Evolutionary conservation across 208 protist genomes (phyloP).

Genomic region (Kentomonas sorsogonicus): DNA sequence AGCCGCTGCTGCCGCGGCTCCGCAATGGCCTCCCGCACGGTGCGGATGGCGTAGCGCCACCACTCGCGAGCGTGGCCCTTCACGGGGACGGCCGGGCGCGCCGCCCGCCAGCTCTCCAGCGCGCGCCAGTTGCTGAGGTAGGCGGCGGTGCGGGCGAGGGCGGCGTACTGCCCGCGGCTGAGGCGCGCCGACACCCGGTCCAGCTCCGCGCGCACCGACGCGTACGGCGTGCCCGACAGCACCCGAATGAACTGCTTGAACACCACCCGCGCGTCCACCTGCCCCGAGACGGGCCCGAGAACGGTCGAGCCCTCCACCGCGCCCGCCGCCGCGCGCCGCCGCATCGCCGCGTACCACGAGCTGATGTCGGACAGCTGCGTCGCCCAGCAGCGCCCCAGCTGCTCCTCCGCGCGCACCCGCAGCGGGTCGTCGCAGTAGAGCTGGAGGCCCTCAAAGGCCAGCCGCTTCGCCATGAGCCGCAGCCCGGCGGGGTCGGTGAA

Average conservation of each 20-base stretch:
- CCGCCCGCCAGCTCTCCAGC: constrained; percentile 24
- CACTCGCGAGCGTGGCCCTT: constrained; percentile 50
- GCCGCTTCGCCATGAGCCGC: constrained; percentile 59
- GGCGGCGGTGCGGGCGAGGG: constrained; percentile 43
- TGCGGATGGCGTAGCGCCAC: constrained; percentile 68
- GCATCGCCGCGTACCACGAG: constrained; percentile 72
- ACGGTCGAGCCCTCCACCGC: constrained; percentile 61
- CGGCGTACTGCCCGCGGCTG: constrained; percentile 76
- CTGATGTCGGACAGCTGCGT: constrained; percentile 54
- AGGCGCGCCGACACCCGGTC: constrained; percentile 60
- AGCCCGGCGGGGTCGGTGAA: constrained; percentile 68
- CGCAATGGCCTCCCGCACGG: constrained; percentile 31
- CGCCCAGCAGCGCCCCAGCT: constrained; percentile 23
- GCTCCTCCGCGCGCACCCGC: constrained; percentile 18
- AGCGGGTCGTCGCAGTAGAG: constrained; percentile 80
- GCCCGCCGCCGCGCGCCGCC: constrained; percentile 50
- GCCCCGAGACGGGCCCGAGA: constrained; percentile 68
- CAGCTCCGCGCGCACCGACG: constrained; percentile 40
- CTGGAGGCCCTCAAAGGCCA: constrained; percentile 69
- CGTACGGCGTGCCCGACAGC: constrained; percentile 58
- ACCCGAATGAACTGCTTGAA: constrained; percentile 64
- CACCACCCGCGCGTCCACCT: constrained; percentile 54
- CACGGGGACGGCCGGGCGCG: constrained; percentile 44
- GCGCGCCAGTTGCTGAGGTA: constrained; percentile 50
- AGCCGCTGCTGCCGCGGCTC: constrained; percentile 39